Evolutionary conservation across 139 green algal species (phyloP).

Genomic region (Micromonas pusilla): DNA sequence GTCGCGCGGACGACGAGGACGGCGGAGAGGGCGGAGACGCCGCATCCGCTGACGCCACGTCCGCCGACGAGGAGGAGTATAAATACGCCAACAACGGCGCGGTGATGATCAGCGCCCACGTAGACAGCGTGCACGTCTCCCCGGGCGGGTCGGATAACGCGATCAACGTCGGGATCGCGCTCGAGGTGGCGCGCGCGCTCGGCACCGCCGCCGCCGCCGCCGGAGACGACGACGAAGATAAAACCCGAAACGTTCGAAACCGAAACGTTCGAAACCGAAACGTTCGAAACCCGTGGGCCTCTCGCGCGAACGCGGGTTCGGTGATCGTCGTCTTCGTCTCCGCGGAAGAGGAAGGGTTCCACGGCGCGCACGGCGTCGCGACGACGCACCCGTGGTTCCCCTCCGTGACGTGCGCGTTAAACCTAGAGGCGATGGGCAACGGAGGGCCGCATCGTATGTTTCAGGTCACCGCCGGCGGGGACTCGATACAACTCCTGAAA

Average conservation of each 20-base stretch:
- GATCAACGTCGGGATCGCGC: not conserved
- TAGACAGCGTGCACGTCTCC: not conserved
- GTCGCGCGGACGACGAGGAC: not conserved
- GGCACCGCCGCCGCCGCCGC: not conserved
- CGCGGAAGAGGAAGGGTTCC: constrained; percentile 13
- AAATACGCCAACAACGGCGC: not conserved
- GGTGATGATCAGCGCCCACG: not conserved
- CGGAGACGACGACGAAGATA: not conserved
- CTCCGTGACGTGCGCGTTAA: not conserved
- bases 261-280: too few species aligned
- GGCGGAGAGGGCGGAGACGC: not conserved
- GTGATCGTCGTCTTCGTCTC: constrained; percentile 1
- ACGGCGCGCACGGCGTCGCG: not conserved
- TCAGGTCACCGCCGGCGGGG: not conserved
- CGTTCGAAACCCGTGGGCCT: too few species aligned
- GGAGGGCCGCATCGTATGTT: constrained; percentile 18
- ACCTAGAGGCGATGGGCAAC: constrained; percentile 15
- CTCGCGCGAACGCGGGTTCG: too few species aligned
- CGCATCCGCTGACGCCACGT: too few species aligned
- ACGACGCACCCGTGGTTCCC: constrained; percentile 5
- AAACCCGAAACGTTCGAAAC: too few species aligned
- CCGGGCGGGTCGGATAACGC: constrained; percentile 9
- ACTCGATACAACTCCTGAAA: not conserved
- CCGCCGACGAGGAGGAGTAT: not conserved
- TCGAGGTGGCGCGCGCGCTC: not conserved